Conservation (phyloP, 306 rosid species). For the Leucaena leucocephala region DNA sequence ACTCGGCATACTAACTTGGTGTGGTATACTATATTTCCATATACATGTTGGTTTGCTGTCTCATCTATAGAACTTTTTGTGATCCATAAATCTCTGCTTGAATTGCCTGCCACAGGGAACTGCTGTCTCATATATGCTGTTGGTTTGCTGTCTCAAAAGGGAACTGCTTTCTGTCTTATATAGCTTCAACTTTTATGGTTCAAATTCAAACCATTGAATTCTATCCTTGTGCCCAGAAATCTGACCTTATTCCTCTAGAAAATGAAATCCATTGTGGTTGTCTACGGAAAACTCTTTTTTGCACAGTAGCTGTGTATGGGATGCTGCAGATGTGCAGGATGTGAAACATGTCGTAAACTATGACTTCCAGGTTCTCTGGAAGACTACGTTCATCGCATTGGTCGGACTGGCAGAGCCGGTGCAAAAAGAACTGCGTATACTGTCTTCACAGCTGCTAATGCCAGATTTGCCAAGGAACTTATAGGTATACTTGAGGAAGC, state of each 20-base stretch:
- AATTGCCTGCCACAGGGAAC: too few species aligned
- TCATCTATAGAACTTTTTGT: too few species aligned
- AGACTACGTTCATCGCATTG: conserved; percentile 68
- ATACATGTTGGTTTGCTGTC: too few species aligned
- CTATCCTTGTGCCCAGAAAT: background rate
- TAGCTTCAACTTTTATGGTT: too few species aligned
- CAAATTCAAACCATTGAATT: background rate
- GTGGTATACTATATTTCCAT: too few species aligned
- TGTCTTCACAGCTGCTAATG: conserved; percentile 66
- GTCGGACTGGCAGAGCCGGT: conserved; percentile 66
- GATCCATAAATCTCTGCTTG: too few species aligned
- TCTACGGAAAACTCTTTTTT: background rate
- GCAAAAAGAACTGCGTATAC: conserved; percentile 68
- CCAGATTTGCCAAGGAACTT: conserved; percentile 64
- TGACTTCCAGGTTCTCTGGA: conserved; percentile 67
- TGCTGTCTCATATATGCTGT: too few species aligned
- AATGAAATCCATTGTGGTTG: background rate
- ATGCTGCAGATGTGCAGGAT: background rate
- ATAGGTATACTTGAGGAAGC: conserved; percentile 62
- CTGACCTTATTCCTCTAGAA: background rate
- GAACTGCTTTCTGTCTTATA: too few species aligned
- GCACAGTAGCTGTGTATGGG: background rate
- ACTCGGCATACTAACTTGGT: too few species aligned
- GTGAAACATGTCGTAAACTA: conserved; percentile 65
- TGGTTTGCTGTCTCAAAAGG: too few species aligned